Conservation (phyloP, 768 basidiomycete species). For the Daedalea quercina region DNA sequence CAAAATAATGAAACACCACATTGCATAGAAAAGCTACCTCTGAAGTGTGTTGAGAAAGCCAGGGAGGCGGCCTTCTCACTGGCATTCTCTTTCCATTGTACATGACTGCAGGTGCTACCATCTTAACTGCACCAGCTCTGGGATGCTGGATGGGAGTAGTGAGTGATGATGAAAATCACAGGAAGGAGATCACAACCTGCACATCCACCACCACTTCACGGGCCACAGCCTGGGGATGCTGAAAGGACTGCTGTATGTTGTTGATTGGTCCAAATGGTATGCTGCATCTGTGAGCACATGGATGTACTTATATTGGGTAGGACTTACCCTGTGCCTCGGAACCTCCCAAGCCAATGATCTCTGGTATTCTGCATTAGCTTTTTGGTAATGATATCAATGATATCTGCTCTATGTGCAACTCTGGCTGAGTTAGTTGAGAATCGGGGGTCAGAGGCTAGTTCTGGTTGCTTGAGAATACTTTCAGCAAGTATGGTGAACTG, state of each 20-base stretch:
- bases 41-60: slow-evolving; percentile 75
- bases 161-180: slow-evolving; percentile 1
- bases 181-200: slow-evolving; percentile 41
- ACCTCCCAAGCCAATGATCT: slow-evolving; percentile 66
- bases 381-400: slow-evolving; percentile 62
- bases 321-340: slow-evolving; percentile 76
- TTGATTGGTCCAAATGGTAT: slow-evolving; percentile 92
- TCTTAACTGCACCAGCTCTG: slow-evolving; percentile 51
- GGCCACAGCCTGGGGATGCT: slow-evolving; percentile 80
- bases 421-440: slow-evolving; percentile 73
- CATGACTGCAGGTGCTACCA: slow-evolving; percentile 74
- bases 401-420: slow-evolving; percentile 66
- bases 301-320: neutral
- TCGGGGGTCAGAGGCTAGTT: slow-evolving; percentile 50
- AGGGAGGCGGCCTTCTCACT: slow-evolving; percentile 75
- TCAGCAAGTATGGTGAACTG: slow-evolving; percentile 69
- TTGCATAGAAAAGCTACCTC: slow-evolving; percentile 60
- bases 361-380: slow-evolving; percentile 50
- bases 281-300: slow-evolving; percentile 26
- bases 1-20: no score
- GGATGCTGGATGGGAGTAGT: slow-evolving; percentile 20
- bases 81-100: slow-evolving; percentile 80
- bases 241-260: slow-evolving; percentile 82
- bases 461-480: slow-evolving; percentile 54
- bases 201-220: slow-evolving; percentile 71